phyloP scores from a whole-genome alignment of 2,329 filamentous ascomycete species.

The Arthrobotrys entomopaga region DNA sequence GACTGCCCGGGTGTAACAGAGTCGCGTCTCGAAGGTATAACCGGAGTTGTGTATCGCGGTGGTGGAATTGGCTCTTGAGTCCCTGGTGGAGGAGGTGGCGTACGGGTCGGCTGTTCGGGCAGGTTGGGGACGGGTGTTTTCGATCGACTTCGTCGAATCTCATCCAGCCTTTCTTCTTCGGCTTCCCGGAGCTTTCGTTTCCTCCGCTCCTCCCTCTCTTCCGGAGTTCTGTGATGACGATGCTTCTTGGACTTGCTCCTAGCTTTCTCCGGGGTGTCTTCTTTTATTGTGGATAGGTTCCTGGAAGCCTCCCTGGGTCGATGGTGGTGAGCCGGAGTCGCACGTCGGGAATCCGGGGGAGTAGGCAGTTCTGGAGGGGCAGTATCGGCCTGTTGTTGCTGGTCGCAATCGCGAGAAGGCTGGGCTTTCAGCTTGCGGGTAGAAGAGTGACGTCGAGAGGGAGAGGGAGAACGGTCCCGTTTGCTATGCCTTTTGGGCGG shows the following conservation, averaged over 20 bases:
- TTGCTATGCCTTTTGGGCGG: conserved; percentile 42
- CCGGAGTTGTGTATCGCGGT: conserved; percentile 46
- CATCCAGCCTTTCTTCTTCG: conserved; percentile 42
- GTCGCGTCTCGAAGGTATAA: conserved; percentile 29
- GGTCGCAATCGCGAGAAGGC: conserved; percentile 28
- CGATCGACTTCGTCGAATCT: conserved; percentile 32
- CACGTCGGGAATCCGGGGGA: conserved; percentile 46
- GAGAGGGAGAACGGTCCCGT: conserved; percentile 40
- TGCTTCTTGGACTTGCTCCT: conserved; percentile 27
- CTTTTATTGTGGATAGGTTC: conserved; percentile 46
- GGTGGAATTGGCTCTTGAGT: conserved; percentile 13
- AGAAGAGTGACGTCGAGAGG: conserved; percentile 34
- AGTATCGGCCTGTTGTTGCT: conserved; percentile 22
- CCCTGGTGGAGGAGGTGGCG: conserved; percentile 37
- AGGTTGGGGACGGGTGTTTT: conserved; percentile 37
- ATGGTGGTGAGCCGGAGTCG: conserved; percentile 43
- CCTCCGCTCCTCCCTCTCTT: conserved; percentile 43
- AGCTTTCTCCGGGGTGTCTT: conserved; percentile 37
- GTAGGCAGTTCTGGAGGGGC: conserved; percentile 39
- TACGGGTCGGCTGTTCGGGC: conserved; percentile 44
- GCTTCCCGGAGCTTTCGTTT: conserved; percentile 39
- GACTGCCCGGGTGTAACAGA: conserved; percentile 43
- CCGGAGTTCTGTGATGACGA: conserved; percentile 40
- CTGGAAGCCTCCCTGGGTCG: conserved; percentile 47
- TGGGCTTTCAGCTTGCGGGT: conserved; percentile 37